Evolutionary conservation across 1,284 basidiomycete species (phyloP).

Genomic region (Veloporphyrellus conicus): DNA sequence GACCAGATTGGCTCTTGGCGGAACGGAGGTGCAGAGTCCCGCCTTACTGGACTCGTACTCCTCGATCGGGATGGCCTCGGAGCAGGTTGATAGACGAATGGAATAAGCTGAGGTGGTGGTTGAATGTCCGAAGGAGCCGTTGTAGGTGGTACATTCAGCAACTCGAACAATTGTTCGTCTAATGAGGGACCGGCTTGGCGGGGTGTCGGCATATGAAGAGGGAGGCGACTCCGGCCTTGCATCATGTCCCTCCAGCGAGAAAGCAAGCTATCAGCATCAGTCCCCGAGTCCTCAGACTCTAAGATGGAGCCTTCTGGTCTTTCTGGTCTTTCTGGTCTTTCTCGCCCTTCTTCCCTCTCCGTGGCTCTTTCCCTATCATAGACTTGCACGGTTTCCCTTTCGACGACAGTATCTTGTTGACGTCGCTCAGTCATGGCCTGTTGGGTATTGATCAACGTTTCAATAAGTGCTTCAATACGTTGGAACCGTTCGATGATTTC

Average conservation of each 20-base stretch:
- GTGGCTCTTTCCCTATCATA: conserved; percentile 10
- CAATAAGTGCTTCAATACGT: conserved; percentile 45
- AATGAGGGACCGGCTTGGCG: conserved; percentile 46
- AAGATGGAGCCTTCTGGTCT: conserved; percentile 21
- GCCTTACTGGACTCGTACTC: conserved; percentile 39
- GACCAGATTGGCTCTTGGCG: conserved; percentile 14
- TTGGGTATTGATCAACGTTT: conserved; percentile 16
- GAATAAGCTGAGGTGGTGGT: conserved; percentile 50
- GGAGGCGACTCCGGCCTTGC: conserved; percentile 21
- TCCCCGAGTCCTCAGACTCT: conserved; percentile 26
- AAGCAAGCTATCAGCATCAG: conserved; percentile 28
- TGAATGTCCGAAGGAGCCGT: conserved; percentile 41
- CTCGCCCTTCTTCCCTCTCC: not conserved
- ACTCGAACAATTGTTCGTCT: conserved; percentile 56
- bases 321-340: not conserved
- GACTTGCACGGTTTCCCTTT: conserved; percentile 15
- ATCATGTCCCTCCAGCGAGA: conserved; percentile 23
- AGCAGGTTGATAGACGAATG: conserved; percentile 51
- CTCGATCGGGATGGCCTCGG: conserved; percentile 40
- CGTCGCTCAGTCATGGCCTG: conserved; percentile 9
- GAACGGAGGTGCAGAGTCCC: conserved; percentile 23
- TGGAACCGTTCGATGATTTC: conserved; percentile 39
- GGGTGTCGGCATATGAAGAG: conserved; percentile 42
- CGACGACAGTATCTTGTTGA: conserved; percentile 9
- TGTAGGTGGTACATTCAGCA: conserved; percentile 44